Percentiles rank a stretch among this genome's conserved stretches.
Conservation (phyloP, 208 protist genomes). For the Crithidia fasciculata region DNA sequence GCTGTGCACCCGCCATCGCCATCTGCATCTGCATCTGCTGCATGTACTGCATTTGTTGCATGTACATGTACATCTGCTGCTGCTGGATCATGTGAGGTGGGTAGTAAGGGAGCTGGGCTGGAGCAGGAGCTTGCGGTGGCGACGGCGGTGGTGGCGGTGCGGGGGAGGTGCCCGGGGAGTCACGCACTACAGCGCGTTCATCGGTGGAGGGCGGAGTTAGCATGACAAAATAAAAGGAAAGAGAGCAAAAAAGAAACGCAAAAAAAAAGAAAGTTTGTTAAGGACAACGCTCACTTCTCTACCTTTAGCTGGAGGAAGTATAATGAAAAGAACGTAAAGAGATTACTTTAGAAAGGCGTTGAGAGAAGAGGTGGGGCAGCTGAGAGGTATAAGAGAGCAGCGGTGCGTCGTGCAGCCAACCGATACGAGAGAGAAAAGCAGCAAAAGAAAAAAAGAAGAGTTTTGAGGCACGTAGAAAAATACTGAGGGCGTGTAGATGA, state of each 20-base stretch:
- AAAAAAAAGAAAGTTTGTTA: too few species aligned
- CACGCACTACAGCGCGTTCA: too few species aligned
- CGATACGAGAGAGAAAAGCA: not conserved
- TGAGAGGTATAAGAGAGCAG: too few species aligned
- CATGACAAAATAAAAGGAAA: too few species aligned
- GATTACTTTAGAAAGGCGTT: too few species aligned
- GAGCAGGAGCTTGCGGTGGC: not conserved
- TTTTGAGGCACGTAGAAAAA: not conserved
- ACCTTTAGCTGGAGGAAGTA: too few species aligned
- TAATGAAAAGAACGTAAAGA: too few species aligned
- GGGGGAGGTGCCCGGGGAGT: not conserved
- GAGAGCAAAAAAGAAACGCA: too few species aligned
- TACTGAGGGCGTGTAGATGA: not conserved
- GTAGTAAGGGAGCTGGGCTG: not conserved
- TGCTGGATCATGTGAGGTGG: not conserved
- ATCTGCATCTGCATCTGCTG: not conserved
- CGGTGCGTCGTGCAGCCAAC: not conserved
- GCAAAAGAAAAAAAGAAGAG: not conserved
- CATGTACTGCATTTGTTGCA: not conserved
- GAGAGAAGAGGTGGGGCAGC: too few species aligned
- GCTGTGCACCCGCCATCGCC: not conserved
- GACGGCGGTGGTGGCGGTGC: not conserved
- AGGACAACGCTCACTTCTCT: too few species aligned
- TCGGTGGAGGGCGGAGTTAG: too few species aligned
- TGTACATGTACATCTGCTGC: conserved; percentile 11